Percentiles rank a stretch among this genome's conserved stretches.
phyloP scores from a whole-genome alignment of 1,284 basidiomycete genomes.

The Exsudoporus floridanus region DNA sequence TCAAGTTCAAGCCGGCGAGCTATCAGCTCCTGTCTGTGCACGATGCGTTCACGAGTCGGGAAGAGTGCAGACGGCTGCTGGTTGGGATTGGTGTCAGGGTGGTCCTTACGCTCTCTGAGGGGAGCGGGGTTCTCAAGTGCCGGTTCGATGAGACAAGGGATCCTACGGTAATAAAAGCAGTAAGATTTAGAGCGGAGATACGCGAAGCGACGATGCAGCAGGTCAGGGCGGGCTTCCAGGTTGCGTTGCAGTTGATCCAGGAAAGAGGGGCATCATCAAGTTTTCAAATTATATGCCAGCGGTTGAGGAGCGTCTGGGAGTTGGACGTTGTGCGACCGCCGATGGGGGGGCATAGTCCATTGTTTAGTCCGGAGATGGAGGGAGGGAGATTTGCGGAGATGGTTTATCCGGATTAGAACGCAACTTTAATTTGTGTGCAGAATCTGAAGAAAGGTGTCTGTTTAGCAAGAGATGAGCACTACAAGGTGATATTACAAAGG shows the following conservation, averaged over 20 bases:
- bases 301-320: slow-evolving; percentile 72
- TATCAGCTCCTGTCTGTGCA: slow-evolving; percentile 66
- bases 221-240: slow-evolving; percentile 47
- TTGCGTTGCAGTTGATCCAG: slow-evolving; percentile 68
- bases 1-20: slow-evolving; percentile 78
- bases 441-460: slow-evolving; percentile 17
- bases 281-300: slow-evolving; percentile 73
- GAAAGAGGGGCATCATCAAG: slow-evolving; percentile 83
- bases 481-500: slow-evolving; percentile 17
- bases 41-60: slow-evolving; percentile 67
- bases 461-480: background rate
- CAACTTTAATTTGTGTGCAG: slow-evolving; percentile 2
- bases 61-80: slow-evolving; percentile 73
- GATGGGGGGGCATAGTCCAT: slow-evolving; percentile 18
- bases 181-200: slow-evolving; percentile 78
- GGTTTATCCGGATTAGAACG: slow-evolving; percentile 24
- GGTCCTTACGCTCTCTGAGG: slow-evolving; percentile 62
- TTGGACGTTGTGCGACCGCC: slow-evolving; percentile 41
- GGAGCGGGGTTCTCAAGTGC: slow-evolving; percentile 67
- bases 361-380: slow-evolving; percentile 21
- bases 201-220: slow-evolving; percentile 47
- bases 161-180: slow-evolving; percentile 56
- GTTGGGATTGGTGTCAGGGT: slow-evolving; percentile 71
- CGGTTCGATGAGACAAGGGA: slow-evolving; percentile 59
- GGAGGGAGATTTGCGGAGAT: slow-evolving; percentile 26